Evolutionary conservation across 2,329 filamentous ascomycete genomes (phyloP).

Genomic region (Xylaria sp.): DNA sequence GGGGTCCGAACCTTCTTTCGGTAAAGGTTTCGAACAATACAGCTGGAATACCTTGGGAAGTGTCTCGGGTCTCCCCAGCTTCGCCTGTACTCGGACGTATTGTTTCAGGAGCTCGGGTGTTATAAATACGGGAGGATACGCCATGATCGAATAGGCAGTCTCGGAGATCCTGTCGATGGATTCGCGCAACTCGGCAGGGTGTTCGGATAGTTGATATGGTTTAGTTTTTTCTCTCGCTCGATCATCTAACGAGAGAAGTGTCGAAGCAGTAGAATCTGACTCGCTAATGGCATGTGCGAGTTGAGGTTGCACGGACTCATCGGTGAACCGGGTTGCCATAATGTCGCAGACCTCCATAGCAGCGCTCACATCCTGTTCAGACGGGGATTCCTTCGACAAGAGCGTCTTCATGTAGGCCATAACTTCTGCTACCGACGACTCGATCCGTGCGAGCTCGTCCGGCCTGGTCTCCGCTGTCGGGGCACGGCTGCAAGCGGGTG

Average conservation of each 20-base stretch:
- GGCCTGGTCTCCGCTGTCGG: not conserved
- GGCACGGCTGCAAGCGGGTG: not conserved
- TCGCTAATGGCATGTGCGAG: slow-evolving; percentile 46
- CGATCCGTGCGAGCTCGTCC: not conserved
- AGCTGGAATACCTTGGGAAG: slow-evolving; percentile 83
- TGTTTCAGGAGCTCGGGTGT: slow-evolving; percentile 74
- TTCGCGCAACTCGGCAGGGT: slow-evolving; percentile 51
- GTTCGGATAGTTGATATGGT: slow-evolving; percentile 33
- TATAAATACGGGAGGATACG: slow-evolving; percentile 82
- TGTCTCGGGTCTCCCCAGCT: slow-evolving; percentile 76
- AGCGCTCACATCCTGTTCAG: slow-evolving; percentile 45
- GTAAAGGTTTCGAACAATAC: slow-evolving; percentile 84
- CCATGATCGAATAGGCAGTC: slow-evolving; percentile 74
- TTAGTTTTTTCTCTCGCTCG: not conserved
- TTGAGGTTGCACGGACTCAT: slow-evolving; percentile 46
- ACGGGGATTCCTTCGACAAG: slow-evolving; percentile 41
- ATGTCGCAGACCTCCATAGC: slow-evolving; percentile 46
- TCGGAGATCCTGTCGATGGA: slow-evolving; percentile 64
- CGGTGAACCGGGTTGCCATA: slow-evolving; percentile 46
- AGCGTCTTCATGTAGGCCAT: slow-evolving; percentile 36
- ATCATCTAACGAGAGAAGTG: slow-evolving; percentile 50
- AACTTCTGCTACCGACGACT: slow-evolving; percentile 25
- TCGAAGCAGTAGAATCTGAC: slow-evolving; percentile 51
- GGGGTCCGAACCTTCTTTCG: slow-evolving; percentile 67
- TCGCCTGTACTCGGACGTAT: slow-evolving; percentile 81